These are phyloP conservation scores for Naumovozyma castellii DNA, from an alignment of 805 yeast genomes.

Conservation along the genomic window DNA sequence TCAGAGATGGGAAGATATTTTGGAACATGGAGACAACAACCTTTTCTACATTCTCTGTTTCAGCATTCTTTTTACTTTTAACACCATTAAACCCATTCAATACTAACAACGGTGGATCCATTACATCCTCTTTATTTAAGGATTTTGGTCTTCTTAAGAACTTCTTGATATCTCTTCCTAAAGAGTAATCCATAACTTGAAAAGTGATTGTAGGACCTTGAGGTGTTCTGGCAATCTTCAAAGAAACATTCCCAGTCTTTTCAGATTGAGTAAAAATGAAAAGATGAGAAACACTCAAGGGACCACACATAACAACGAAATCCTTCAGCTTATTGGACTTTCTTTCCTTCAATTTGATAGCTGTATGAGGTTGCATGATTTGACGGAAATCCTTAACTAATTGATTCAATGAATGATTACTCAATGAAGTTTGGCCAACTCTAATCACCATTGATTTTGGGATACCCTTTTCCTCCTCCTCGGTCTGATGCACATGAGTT, in stretches of 20 bases:
- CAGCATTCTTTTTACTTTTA: conserved; percentile 10
- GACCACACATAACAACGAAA: conserved; percentile 97
- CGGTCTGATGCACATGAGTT: conserved; percentile 64
- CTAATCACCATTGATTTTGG: conserved; percentile 94
- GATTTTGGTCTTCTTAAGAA: conserved; percentile 73
- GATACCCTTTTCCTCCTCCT: conserved; percentile 59
- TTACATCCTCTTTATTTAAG: conserved; percentile 55
- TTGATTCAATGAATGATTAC: conserved; percentile 73
- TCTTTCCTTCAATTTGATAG: conserved; percentile 76
- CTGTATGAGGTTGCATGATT: conserved; percentile 95
- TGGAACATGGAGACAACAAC: conserved; percentile 83
- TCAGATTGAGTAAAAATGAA: conserved; percentile 79
- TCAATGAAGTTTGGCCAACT: conserved; percentile 46
- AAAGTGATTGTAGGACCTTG: conserved; percentile 91
- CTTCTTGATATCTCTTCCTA: conserved; percentile 68
- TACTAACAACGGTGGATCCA: conserved; percentile 81
- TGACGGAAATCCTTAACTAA: conserved; percentile 79
- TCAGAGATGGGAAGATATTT: conserved; percentile 90
- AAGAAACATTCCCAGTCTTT: conserved; percentile 65
- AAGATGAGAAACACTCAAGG: conserved; percentile 83
- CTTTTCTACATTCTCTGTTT: conserved; percentile 56
- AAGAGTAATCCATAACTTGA: conserved; percentile 63
- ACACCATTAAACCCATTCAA: conserved; percentile 68
- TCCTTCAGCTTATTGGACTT: conserved; percentile 82
- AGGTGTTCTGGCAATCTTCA: conserved; percentile 80